Evolutionary conservation across 139 green algal species (phyloP).

Genomic region (Spirogloea muscicola): DNA sequence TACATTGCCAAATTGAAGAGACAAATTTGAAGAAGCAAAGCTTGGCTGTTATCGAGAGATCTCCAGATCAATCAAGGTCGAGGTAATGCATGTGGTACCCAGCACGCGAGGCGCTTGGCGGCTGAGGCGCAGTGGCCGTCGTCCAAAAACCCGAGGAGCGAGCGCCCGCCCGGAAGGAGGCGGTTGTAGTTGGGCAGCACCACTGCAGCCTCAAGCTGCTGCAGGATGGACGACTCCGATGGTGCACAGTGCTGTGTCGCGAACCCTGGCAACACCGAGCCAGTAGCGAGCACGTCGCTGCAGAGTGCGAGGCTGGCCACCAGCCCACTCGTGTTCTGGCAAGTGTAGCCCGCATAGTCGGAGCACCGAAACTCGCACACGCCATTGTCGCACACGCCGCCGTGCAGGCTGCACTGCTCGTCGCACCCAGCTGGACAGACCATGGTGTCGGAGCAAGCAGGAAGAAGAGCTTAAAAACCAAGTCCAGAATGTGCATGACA

Average conservation of each 20-base stretch:
- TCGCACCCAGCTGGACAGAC: slow-evolving; percentile 11
- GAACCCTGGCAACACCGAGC: not conserved
- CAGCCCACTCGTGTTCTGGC: not conserved
- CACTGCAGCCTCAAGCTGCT: slow-evolving; percentile 23
- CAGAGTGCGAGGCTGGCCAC: slow-evolving; percentile 5
- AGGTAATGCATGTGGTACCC: slow-evolving; percentile 12
- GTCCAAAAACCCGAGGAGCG: not conserved
- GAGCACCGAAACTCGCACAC: slow-evolving; percentile 38
- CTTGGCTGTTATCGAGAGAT: too few relatives aligned
- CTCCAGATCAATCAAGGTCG: not conserved
- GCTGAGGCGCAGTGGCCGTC: not conserved
- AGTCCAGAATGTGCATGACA: not conserved
- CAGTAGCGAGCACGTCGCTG: not conserved
- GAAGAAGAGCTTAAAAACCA: not conserved
- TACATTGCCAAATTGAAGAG: not conserved
- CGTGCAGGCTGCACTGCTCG: slow-evolving; percentile 23
- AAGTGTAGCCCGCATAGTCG: slow-evolving; percentile 20
- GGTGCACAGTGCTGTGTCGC: slow-evolving; percentile 11
- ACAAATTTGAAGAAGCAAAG: not conserved
- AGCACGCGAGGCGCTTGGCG: slow-evolving; percentile 13
- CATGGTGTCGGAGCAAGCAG: not conserved
- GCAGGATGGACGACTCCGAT: slow-evolving; percentile 1
- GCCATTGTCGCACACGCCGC: slow-evolving; percentile 24
- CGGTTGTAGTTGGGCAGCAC: slow-evolving; percentile 20
- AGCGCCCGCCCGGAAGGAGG: not conserved